A percentile compares a stretch with the other conserved stretches of the same genome.
Evolutionary conservation across 2,329 filamentous ascomycete genomes (phyloP).

Genomic region (Microcyclospora pomicola): DNA sequence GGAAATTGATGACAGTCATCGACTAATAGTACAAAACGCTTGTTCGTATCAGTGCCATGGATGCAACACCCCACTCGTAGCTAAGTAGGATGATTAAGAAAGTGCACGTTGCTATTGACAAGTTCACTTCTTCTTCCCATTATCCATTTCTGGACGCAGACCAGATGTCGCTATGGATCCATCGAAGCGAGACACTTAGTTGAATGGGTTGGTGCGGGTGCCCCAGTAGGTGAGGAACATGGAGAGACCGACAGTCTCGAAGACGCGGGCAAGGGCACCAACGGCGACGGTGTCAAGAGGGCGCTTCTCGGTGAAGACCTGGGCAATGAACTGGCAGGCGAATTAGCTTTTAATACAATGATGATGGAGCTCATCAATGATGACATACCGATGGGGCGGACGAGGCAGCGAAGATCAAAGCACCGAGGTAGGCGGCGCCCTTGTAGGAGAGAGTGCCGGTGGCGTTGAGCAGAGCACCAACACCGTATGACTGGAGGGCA

Average conservation of each 20-base stretch:
- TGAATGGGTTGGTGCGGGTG: slow-evolving; percentile 83
- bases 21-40: too few relatives aligned
- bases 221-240: slow-evolving; percentile 96
- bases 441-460: slow-evolving; percentile 94
- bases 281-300: slow-evolving; percentile 82
- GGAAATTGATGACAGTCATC: too few relatives aligned
- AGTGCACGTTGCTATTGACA: too few relatives aligned
- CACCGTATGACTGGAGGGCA: slow-evolving; percentile 44
- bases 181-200: slow-evolving; percentile 21
- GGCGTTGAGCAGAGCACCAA: slow-evolving; percentile 52
- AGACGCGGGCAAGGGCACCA: slow-evolving; percentile 65
- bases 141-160: too few relatives aligned
- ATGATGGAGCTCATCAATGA: not conserved
- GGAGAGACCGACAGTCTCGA: slow-evolving; percentile 86
- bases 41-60: too few relatives aligned
- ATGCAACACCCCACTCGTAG: too few relatives aligned
- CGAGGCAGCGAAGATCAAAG: slow-evolving; percentile 80
- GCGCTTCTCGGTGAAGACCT: slow-evolving; percentile 82
- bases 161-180: too few relatives aligned
- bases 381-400: slow-evolving; percentile 68
- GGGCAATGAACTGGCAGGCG: slow-evolving; percentile 57
- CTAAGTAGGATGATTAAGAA: too few relatives aligned
- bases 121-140: too few relatives aligned
- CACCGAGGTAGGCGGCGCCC: slow-evolving; percentile 86
- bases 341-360: slow-evolving; percentile 10